Base-by-base conservation (phyloP, 495 filamentous ascomycete genomes). In the Podospora tetraspora region DNA sequence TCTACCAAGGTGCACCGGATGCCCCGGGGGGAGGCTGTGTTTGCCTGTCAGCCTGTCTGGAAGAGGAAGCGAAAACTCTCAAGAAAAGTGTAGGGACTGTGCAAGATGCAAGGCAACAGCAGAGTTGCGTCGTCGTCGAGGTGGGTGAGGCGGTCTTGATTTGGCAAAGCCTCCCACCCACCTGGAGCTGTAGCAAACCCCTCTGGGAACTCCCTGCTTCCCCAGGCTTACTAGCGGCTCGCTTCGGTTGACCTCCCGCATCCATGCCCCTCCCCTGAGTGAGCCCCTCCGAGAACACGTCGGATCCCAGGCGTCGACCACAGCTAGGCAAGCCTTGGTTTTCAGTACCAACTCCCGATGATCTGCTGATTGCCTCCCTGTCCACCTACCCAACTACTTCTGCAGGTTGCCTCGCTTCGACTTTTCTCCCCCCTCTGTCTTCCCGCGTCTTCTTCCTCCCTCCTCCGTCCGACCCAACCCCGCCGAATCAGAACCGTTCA, bases 271-370 rank as follows among this genome's bases (percentile, higher is more conserved):
- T 66, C 64, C 57, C 60, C 34, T 37, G 64, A 16, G 57, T n/a
- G 30, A 21, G 62, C 64, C 64, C 57, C 64, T 66, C 64, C 64
- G 64, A 66, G 30, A 66, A 30, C 60, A 59, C 58, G 64, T 52
- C 64, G 60, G 22, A n/a, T 27, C 63, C 12, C 56, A 7, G 37
- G 23, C 34, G 37, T 11, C 56, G 16, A 29, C 57, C 62, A 22
- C 25, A 30, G 62, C 25, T 32, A 58, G 21, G 57, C 24, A 32
- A 22, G 34, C 27, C 30, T 61, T 57, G 27, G 27, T 22, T 9
- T 34, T 30, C 27, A n/a, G 9, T 13, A 10, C 57, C 37, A 13
- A 3, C 64, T 25, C 24, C 57, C 58, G 21, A 25, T 61, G 12
- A 25, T 61, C 23, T 30, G 27, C 57, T 61, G 34, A 25, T 66